phyloP scores from a whole-genome alignment of 2,329 filamentous ascomycete genomes.

The Trichoderma sp. region DNA sequence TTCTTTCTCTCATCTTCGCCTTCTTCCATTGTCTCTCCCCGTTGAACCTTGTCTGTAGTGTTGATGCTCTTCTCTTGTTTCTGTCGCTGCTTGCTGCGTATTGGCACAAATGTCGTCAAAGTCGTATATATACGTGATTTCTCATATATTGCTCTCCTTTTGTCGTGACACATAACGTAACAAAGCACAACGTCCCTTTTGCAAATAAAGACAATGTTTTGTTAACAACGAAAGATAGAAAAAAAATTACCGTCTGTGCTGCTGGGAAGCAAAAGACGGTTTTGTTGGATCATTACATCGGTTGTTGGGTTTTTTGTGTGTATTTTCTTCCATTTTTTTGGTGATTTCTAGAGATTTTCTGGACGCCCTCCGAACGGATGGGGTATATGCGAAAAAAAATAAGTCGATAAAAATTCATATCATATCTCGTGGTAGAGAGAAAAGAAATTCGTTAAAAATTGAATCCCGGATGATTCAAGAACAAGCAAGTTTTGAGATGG shows the following conservation, averaged over 20 bases:
- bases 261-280: constrained; percentile 25
- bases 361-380: constrained; percentile 13
- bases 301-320: constrained; percentile 10
- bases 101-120: constrained; percentile 27
- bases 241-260: constrained; percentile 7
- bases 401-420: constrained; percentile 20
- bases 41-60: neutral
- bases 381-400: constrained; percentile 15
- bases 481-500: constrained; percentile 1
- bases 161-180: constrained; percentile 27
- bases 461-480: constrained; percentile 16
- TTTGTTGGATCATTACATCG: constrained; percentile 26
- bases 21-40: neutral
- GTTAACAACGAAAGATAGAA: constrained; percentile 24
- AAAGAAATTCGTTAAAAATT: constrained; percentile 27
- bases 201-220: constrained; percentile 15
- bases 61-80: neutral
- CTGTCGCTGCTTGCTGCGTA: neutral
- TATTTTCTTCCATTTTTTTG: constrained; percentile 19
- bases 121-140: constrained; percentile 28
- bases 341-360: neutral
- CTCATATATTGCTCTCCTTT: constrained; percentile 27
- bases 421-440: constrained; percentile 22
- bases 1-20: neutral
- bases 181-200: constrained; percentile 11